Conservation (phyloP, 2,329 filamentous ascomycete genomes). For the Pseudomassariella vexata region DNA sequence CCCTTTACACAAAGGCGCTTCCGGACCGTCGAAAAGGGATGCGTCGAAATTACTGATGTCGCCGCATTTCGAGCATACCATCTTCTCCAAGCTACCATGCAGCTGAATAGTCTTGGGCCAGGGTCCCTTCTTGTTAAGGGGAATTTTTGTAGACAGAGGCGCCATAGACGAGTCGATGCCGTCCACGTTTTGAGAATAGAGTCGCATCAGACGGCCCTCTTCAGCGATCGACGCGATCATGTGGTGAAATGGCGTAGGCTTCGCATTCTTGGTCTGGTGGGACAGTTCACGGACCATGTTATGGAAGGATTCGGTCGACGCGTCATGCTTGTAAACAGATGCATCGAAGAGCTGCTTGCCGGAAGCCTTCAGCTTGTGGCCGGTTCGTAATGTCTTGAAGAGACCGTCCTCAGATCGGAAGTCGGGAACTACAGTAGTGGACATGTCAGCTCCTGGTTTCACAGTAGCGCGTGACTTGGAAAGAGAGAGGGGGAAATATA, state of each 20-base stretch:
- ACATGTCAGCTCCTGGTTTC: slow-evolving; percentile 6
- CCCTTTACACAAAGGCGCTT: slow-evolving; percentile 70
- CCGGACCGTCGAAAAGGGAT: slow-evolving; percentile 75
- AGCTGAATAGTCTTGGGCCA: slow-evolving; percentile 94
- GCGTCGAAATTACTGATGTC: slow-evolving; percentile 71
- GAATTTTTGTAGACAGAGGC: slow-evolving; percentile 74
- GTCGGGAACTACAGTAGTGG: slow-evolving; percentile 64
- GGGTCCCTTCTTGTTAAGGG: slow-evolving; percentile 74
- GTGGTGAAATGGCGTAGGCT: slow-evolving; percentile 87
- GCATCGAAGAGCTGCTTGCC: slow-evolving; percentile 97
- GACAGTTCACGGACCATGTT: slow-evolving; percentile 91
- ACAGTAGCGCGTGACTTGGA: neutral
- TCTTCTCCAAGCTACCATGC: slow-evolving; percentile 88
- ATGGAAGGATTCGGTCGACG: slow-evolving; percentile 85
- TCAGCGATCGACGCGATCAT: slow-evolving; percentile 83
- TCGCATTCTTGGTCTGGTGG: slow-evolving; percentile 67
- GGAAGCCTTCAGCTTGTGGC: slow-evolving; percentile 87
- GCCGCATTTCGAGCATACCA: slow-evolving; percentile 93
- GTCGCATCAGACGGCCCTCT: slow-evolving; percentile 78
- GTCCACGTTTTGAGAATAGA: slow-evolving; percentile 97
- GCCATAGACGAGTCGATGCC: slow-evolving; percentile 82
- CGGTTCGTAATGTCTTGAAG: slow-evolving; percentile 76
- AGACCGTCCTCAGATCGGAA: slow-evolving; percentile 89
- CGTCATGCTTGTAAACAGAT: slow-evolving; percentile 90
- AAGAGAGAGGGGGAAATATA: slow-evolving; percentile 22